Percentiles rank a stretch among this genome's conserved stretches.
Conservation (phyloP, 1,139 yeast species). For the Pichia sp. region DNA sequence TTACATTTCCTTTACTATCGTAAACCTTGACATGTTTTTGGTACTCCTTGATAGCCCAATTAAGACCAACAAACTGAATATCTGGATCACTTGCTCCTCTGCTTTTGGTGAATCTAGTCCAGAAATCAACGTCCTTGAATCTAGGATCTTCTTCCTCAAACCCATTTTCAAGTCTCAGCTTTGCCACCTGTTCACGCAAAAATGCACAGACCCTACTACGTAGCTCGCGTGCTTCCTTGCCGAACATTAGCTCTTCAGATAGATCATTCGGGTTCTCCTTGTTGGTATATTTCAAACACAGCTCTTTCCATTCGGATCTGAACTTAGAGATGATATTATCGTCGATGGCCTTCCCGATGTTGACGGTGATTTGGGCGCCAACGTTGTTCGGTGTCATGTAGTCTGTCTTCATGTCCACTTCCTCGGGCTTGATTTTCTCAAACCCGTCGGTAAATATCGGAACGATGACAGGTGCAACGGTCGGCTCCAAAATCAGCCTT, state of each 20-base stretch:
- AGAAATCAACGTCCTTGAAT: slow-evolving; percentile 63
- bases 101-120: slow-evolving; percentile 60
- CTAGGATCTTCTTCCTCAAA: slow-evolving; percentile 57
- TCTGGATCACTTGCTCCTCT: slow-evolving; percentile 69
- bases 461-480: slow-evolving; percentile 80
- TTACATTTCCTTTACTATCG: slow-evolving; percentile 31
- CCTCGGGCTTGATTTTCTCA: slow-evolving; percentile 84
- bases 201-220: slow-evolving; percentile 69
- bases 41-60: slow-evolving; percentile 73
- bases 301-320: slow-evolving; percentile 62
- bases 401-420: slow-evolving; percentile 47
- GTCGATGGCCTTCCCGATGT: slow-evolving; percentile 68
- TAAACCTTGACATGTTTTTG: slow-evolving; percentile 48
- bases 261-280: slow-evolving; percentile 53
- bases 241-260: slow-evolving; percentile 56
- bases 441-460: slow-evolving; percentile 87
- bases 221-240: slow-evolving; percentile 56
- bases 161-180: slow-evolving; percentile 50
- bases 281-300: slow-evolving; percentile 49
- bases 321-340: slow-evolving; percentile 56
- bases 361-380: slow-evolving; percentile 64
- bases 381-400: slow-evolving; percentile 48
- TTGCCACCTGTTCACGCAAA: slow-evolving; percentile 59
- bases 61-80: slow-evolving; percentile 64
- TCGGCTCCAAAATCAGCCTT: slow-evolving; percentile 74